Evolutionary conservation across 2,329 filamentous ascomycete genomes (phyloP).

Genomic region (Talaromyces sp.): DNA sequence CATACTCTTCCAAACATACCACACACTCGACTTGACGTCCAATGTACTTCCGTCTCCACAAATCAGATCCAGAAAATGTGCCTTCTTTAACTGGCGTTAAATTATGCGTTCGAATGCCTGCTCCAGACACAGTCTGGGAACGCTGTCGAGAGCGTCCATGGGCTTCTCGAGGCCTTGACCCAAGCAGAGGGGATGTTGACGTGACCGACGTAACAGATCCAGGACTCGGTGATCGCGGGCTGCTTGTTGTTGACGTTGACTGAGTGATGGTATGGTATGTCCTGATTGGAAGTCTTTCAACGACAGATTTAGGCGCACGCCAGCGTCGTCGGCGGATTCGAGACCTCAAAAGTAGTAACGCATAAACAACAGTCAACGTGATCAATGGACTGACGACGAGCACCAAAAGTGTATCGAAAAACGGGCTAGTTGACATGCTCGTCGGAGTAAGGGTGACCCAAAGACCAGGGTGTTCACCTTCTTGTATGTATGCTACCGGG

Average conservation of each 20-base stretch:
- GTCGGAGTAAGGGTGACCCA: conserved; percentile 97
- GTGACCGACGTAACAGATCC: conserved; percentile 56
- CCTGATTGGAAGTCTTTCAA: conserved; percentile 88
- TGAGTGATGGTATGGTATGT: conserved; percentile 85
- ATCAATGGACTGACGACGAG: conserved; percentile 92
- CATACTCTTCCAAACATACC: conserved; percentile 92
- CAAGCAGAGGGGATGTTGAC: conserved; percentile 75
- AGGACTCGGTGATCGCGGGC: conserved; percentile 60
- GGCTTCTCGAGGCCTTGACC: conserved; percentile 26
- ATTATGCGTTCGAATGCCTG: conserved; percentile 27
- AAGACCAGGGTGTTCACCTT: conserved; percentile 62
- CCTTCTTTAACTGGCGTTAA: conserved; percentile 47
- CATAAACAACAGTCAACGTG: conserved; percentile 89
- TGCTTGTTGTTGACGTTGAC: conserved; percentile 53
- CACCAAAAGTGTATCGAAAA: conserved; percentile 94
- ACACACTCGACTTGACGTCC: conserved; percentile 81
- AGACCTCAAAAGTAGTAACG: conserved; percentile 78
- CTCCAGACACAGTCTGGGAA: conserved; percentile 37
- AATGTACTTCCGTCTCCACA: conserved; percentile 57
- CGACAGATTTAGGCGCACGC: conserved; percentile 95
- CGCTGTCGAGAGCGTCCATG: conserved; percentile 34
- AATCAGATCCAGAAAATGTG: conserved; percentile 30
- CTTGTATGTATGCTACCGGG: conserved; percentile 20
- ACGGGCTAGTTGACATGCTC: conserved; percentile 80
- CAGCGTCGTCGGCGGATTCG: conserved; percentile 85